phyloP scores from a whole-genome alignment of 164 flowering plant species.

The Amborella trichopoda region DNA sequence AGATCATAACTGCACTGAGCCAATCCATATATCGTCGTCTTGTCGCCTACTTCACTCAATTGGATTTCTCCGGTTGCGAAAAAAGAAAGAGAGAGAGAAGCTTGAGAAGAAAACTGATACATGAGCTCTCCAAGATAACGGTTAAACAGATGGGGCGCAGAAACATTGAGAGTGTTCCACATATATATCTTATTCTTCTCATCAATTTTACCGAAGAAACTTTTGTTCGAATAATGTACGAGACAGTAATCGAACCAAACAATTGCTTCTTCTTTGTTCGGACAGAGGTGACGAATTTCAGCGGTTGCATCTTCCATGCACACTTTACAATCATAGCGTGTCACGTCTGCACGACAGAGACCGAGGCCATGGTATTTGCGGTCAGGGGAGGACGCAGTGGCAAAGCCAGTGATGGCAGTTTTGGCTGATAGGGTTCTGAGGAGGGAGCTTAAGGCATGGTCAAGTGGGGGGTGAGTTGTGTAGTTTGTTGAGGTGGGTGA shows the following conservation, averaged over 20 bases:
- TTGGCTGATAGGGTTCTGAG: no score
- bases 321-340: no score
- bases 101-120: constrained; percentile 2
- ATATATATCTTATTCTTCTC: accelerated
- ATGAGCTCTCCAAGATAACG: not conserved
- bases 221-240: constrained; percentile 18
- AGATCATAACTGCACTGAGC: constrained; percentile 34
- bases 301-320: constrained; percentile 10
- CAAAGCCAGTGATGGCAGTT: no score
- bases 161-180: not conserved
- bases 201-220: constrained; percentile 4
- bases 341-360: no score
- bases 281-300: constrained; percentile 5
- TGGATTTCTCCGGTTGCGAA: constrained; percentile 4
- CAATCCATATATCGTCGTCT: constrained; percentile 13
- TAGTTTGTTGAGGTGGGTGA: no score
- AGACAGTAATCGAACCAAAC: constrained; percentile 18
- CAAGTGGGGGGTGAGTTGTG: no score
- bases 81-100: constrained; percentile 1
- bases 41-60: no score
- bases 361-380: no score
- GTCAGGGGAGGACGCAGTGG: no score
- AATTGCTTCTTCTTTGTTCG: constrained; percentile 9
- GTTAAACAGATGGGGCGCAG: not conserved
- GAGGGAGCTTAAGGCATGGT: no score